Percentiles rank a stretch among this genome's conserved stretches.
phyloP scores from a whole-genome alignment of 257 asterid species.

The Lithospermum erythrorhizon region DNA sequence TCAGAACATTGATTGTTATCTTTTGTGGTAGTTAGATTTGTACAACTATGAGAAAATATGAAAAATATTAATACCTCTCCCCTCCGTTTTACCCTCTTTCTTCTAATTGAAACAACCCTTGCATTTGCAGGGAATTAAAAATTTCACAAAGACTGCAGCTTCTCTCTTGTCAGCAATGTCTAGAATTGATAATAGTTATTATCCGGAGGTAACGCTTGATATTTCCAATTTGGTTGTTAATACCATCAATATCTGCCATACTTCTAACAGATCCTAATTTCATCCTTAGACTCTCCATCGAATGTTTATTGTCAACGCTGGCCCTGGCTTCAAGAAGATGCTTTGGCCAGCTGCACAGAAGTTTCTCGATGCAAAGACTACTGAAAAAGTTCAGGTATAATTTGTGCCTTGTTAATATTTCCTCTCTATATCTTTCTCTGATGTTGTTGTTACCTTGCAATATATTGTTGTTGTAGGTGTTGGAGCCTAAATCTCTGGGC shows the following conservation, averaged over 20 bases:
- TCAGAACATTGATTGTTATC: no score
- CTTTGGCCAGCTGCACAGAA: conserved; percentile 97
- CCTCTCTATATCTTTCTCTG: not conserved
- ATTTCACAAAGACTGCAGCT: conserved; percentile 65
- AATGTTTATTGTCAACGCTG: conserved; percentile 88
- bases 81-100: not conserved
- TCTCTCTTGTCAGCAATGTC: conserved; percentile 71
- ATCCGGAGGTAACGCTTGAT: conserved; percentile 69
- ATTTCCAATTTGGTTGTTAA: not conserved
- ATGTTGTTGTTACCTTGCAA: conserved; percentile 14
- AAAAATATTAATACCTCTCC: no score
- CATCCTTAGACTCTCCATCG: conserved; percentile 68
- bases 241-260: not conserved
- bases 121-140: conserved; percentile 63
- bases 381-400: conserved; percentile 63
- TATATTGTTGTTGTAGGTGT: conserved; percentile 39
- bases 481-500: conserved; percentile 70
- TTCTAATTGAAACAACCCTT: conserved; percentile 2
- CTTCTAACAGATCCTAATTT: not conserved
- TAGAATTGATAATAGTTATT: conserved; percentile 64
- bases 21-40: no score
- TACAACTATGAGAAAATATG: not conserved
- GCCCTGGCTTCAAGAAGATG: conserved; percentile 80
- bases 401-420: conserved; percentile 2
- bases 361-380: conserved; percentile 74